phyloP scores from a whole-genome alignment of 2,329 filamentous ascomycete genomes.

The Peltaster fructicola region DNA sequence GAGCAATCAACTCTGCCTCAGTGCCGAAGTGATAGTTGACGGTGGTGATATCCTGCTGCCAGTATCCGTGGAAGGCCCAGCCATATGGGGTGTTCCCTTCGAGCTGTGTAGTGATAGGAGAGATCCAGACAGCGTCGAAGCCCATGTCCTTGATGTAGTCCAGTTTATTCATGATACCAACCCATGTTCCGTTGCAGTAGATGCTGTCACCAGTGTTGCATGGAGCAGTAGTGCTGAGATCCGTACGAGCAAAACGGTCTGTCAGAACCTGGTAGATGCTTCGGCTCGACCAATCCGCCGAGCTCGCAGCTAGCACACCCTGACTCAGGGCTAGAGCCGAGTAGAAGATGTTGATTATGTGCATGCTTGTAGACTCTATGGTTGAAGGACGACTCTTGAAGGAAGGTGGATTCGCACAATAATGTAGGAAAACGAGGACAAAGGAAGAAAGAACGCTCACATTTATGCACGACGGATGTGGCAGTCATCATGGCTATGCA shows the following conservation, averaged over 20 bases:
- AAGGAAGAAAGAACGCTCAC: too few relatives aligned
- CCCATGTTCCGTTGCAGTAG: constrained; percentile 22
- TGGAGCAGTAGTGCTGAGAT: constrained; percentile 26
- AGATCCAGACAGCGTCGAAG: constrained; percentile 18
- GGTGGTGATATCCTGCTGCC: constrained; percentile 24
- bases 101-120: constrained; percentile 17
- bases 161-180: constrained; percentile 20
- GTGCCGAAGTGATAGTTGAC: constrained; percentile 29
- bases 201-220: constrained; percentile 21
- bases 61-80: constrained; percentile 26
- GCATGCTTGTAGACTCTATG: too few relatives aligned
- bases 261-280: constrained; percentile 41
- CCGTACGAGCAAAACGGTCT: constrained; percentile 35
- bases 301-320: constrained; percentile 8
- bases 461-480: too few relatives aligned
- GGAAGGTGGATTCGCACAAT: too few relatives aligned
- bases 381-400: too few relatives aligned
- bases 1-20: constrained; percentile 21
- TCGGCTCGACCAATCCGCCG: constrained; percentile 20
- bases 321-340: neutral
- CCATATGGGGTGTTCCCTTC: constrained; percentile 18
- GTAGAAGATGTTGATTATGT: neutral
- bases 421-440: too few relatives aligned
- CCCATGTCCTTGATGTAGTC: constrained; percentile 28
- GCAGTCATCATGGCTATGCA: too few relatives aligned